Conservation (phyloP, 805 yeast genomes). For the Metschnikowia lochheadii region DNA sequence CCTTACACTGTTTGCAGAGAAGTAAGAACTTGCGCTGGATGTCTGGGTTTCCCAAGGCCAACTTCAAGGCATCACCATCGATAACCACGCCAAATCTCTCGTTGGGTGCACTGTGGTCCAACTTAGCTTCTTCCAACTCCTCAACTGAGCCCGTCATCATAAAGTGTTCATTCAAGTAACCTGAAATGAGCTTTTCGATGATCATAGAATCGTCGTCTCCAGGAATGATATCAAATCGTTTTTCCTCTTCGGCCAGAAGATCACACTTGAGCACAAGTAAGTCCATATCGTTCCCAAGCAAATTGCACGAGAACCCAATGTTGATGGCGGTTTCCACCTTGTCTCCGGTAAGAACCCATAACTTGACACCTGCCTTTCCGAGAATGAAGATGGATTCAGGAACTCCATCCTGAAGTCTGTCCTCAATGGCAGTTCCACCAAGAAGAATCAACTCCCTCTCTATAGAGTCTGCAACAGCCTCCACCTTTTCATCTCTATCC, state of each 20-base stretch:
- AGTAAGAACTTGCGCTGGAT: conserved; percentile 52
- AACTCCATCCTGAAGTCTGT: conserved; percentile 80
- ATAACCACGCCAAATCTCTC: conserved; percentile 57
- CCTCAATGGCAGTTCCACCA: conserved; percentile 88
- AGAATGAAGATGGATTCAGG: conserved; percentile 72
- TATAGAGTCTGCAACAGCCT: conserved; percentile 67
- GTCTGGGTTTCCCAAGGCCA: conserved; percentile 38
- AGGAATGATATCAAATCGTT: conserved; percentile 18
- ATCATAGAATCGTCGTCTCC: conserved; percentile 23
- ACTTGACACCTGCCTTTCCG: conserved; percentile 73
- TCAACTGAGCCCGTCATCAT: conserved; percentile 55
- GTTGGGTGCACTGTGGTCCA: conserved; percentile 62
- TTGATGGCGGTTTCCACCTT: conserved; percentile 88
- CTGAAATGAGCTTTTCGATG: conserved; percentile 47
- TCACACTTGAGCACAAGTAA: conserved; percentile 51
- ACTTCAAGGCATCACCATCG: conserved; percentile 62
- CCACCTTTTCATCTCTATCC: conserved; percentile 68
- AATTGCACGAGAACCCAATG: conserved; percentile 81
- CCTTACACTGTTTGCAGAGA: conserved; percentile 68
- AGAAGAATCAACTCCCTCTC: conserved; percentile 61
- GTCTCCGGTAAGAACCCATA: conserved; percentile 87
- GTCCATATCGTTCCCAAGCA: conserved; percentile 73
- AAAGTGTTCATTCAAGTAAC: conserved; percentile 54
- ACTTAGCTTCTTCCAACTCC: conserved; percentile 50
- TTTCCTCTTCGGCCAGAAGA: conserved; percentile 24